phyloP scores from a whole-genome alignment of 2,329 filamentous ascomycete genomes.

The Cladosporium austrohemisphaericum region DNA sequence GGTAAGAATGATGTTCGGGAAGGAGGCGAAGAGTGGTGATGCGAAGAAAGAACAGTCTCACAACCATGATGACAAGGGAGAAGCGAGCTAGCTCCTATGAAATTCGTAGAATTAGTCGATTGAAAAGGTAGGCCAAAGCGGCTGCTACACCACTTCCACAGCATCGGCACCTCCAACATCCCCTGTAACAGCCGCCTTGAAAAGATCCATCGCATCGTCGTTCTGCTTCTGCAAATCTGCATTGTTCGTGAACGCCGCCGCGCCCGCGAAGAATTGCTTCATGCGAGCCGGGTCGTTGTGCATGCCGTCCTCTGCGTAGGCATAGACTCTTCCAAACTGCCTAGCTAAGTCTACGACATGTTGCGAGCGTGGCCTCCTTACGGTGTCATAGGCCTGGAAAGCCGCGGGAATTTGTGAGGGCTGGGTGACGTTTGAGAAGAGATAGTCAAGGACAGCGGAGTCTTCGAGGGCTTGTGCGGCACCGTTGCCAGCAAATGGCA shows the following conservation, averaged over 20 bases:
- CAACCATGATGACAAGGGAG: neutral
- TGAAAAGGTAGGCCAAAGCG: neutral
- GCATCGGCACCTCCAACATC: neutral
- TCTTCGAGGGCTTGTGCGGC: constrained; percentile 40
- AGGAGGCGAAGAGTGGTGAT: neutral
- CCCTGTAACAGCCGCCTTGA: constrained; percentile 11
- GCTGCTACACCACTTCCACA: constrained; percentile 8
- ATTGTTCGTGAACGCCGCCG: constrained; percentile 31
- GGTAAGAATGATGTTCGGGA: neutral
- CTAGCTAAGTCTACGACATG: constrained; percentile 30
- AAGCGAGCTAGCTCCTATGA: no score
- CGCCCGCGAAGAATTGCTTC: constrained; percentile 31
- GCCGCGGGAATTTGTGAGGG: constrained; percentile 22
- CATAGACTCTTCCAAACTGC: constrained; percentile 31
- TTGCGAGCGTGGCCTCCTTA: constrained; percentile 29
- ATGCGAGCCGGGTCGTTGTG: constrained; percentile 29
- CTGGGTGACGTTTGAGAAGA: constrained; percentile 25
- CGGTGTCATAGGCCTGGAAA: constrained; percentile 28
- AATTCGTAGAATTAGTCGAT: neutral
- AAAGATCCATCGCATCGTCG: constrained; percentile 27
- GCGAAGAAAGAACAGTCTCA: neutral
- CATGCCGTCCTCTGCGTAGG: constrained; percentile 28
- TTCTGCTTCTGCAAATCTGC: constrained; percentile 31
- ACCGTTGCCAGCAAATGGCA: constrained; percentile 38
- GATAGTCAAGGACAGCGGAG: constrained; percentile 31